Base-by-base conservation (phyloP, 2,329 filamentous ascomycete genomes). In the Trichophyton equinum region DNA sequence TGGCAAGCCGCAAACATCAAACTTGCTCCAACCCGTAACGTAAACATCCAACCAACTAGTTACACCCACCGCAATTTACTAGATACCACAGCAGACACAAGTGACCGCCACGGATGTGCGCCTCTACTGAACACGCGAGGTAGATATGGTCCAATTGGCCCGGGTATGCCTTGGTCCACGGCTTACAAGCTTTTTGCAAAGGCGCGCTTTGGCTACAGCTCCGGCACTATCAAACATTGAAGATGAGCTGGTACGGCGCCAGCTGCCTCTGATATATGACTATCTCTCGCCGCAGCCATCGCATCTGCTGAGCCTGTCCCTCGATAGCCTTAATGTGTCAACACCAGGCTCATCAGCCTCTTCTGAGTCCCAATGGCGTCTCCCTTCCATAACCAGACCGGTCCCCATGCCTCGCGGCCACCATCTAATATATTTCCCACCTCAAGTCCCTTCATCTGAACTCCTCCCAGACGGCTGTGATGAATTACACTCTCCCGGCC, bases 381-480 rank as follows among this genome's bases (percentile, higher is more conserved):
- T 74, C 42, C 74, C 70, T 65, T 76, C 70, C 42, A 69, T 71
- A 62, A 67, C 63, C 9, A 62, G 65, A 2, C 68, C 69, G 13
- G 61, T 57, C n/a, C 66, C 62, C 18, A 63, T 76, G 63, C 69
- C 73, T 4, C 62, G 67, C 15, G 88, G 86, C 40, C 86, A 95
- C 71, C 91, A 96, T 72, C 79, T 96, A 40, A 84, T 92, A 65
- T 95, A 95, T 77, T 96, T 96, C 75, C 89, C 91, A 62, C 82
- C 87, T 9, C 82, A 84, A 64, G 77, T 86, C 18, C 78, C 81
- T 0, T 76, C 82, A 13, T 82, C 80, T 6, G 67, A 78, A 38
- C 81, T 97, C 49, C 80, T 90, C 18, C 78, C 84, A 1, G 94
- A 99, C 75, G 92, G 94, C 61, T 95, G 91, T 0, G 92, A 97